Conservation (phyloP, 202 grass and related monocot species). For the Brachypodium distachyon region DNA sequence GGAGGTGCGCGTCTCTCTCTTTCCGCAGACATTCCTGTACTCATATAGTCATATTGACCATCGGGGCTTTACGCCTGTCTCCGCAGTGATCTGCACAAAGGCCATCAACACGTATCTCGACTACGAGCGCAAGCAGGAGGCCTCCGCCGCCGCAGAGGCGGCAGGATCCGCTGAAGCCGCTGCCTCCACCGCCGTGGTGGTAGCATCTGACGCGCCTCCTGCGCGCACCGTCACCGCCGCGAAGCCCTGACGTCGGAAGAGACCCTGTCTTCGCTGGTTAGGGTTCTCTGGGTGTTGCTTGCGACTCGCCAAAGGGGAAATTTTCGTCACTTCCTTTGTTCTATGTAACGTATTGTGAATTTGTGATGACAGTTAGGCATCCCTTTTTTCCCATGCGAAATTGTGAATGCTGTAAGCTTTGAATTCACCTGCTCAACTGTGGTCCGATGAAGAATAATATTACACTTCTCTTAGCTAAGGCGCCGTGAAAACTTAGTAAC, state of each 20-base stretch:
- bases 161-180: constrained; percentile 7
- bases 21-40: background rate
- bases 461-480: background rate
- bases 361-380: background rate
- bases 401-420: background rate
- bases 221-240: background rate
- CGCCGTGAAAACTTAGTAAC: background rate
- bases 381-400: background rate
- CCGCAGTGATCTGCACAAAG: constrained; percentile 82
- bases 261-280: background rate
- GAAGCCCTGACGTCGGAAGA: constrained; percentile 41
- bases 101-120: constrained; percentile 82
- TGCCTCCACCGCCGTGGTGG: background rate
- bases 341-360: background rate
- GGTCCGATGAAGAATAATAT: background rate
- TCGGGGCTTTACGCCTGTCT: background rate
- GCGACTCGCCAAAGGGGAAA: background rate
- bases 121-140: constrained; percentile 67
- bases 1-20: constrained; percentile 29
- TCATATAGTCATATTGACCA: background rate
- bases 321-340: background rate
- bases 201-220: constrained; percentile 6
- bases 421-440: background rate
- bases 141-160: constrained; percentile 10
- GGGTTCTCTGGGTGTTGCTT: constrained; percentile 14